Base-by-base conservation (phyloP, 2,329 filamentous ascomycete genomes). In the Atkinsonella texensis region DNA sequence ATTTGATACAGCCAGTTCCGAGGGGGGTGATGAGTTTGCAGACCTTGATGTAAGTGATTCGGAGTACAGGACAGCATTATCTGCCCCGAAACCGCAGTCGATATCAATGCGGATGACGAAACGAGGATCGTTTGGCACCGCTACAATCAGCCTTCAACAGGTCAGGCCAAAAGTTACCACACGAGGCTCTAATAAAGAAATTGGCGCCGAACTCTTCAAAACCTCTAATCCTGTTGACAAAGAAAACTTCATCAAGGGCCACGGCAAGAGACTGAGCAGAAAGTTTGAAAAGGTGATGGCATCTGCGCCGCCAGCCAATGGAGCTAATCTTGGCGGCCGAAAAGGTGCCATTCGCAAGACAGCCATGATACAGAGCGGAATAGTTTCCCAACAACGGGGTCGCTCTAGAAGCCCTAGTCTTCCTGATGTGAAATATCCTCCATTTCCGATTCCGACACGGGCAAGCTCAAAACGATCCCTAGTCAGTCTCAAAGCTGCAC, bases 371-470 rank as follows among this genome's bases (percentile, higher is more conserved):
- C 85, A 89, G 55, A 91, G 76, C 62, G 85, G 87, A 17, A 84
- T 88, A 49, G 80, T 79, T 28, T 82, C 81, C 11, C 87, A 91
- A 53, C 87, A 91, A 53, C 76, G 77, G 53, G 71, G 74, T 46
- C 77, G 80, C 38, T 74, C 83, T 10, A 72, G 79, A 54, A 89
- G 81, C 61, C 83, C 84, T 46, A 88, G 76, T 63, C 68, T 81
- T 50, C 75, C 72, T 48, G 88, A 81, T 54, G 54, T 71, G 51
- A 70, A 66, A 32, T 74, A 80, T 49, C 90, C 93, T 31, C 93
- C 93, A 0, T 96, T 95, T 71, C 90, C 93, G 0, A 95, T 98
- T 7, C 93, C 93, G 0, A 84, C 84, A 3, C 77, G 93, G 52
- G 87, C 88, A 32, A 97, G 91, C 67, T 98, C 90, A 6, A 81